Base-by-base conservation (phyloP, 2,329 filamentous ascomycete genomes). In the Fusarium sp. region DNA sequence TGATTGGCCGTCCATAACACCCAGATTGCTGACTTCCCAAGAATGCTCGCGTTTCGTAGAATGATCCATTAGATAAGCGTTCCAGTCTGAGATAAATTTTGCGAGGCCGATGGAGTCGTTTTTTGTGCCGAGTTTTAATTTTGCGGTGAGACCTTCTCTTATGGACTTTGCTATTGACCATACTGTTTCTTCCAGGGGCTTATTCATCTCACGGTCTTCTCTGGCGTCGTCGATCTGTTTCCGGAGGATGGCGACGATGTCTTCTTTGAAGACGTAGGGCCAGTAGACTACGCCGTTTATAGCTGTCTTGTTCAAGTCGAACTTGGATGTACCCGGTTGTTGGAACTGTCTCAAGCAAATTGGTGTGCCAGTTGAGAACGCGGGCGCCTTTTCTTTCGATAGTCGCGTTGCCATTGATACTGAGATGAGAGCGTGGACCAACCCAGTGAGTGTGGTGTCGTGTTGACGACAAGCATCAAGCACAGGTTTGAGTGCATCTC, bases 81-180 rank as follows among this genome's bases (percentile, higher is more conserved):
- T 55, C 59, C 67, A 71, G 37, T 71, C 60, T 3, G 30, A 34
- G 4, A 71, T 55, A 5, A 71, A 49, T 2, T 54, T 62, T 5
- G 57, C 32, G 1, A 71, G 45, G 0, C 68, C 68, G 2, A 71
- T 6, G 1, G 40, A 18, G 14, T 68, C 60, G 4, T 71, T 67
- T 9, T 57, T 71, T 0, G 55, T 48, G 0, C 63, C 59, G 3
- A n/a, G 18, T 25, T 70, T 69, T 9, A 73, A 41, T 7, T 73
- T 75, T 20, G 48, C 20, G 2, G 68, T 67, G 1, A 79, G 20
- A 10, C 60, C 57, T 4, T 50, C 41, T n/a, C 68, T 47, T 16
- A 78, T 42, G 0, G 70, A 61, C 7, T 28, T 50, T 0, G 76
- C 63, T 3, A 59, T 47, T 0, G 66, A 64, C 78, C 78, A 79